phyloP scores from a whole-genome alignment of 2,329 filamentous ascomycete species.

The Eutypa lata region DNA sequence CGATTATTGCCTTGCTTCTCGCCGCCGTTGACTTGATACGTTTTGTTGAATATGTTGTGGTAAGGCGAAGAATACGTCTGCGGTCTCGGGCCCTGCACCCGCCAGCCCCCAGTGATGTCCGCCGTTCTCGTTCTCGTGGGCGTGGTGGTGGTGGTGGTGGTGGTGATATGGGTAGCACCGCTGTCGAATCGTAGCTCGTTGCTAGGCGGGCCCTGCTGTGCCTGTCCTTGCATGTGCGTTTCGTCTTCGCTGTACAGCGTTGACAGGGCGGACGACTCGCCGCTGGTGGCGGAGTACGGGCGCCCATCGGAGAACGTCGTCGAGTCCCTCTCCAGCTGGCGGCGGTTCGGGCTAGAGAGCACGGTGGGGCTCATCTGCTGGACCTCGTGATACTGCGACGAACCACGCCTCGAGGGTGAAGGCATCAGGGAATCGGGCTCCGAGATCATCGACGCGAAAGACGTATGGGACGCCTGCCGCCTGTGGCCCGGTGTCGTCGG shows the following conservation, averaged over 20 bases:
- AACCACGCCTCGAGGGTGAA: conserved; percentile 25
- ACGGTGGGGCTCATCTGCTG: conserved; percentile 26
- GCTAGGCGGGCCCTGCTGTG: conserved; percentile 9
- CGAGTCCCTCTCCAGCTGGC: conserved; percentile 18
- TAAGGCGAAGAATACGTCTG: conserved; percentile 7
- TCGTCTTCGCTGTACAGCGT: conserved; percentile 56
- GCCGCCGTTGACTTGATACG: too few species aligned
- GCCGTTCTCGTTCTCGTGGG: too few species aligned
- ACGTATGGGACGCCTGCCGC: conserved; percentile 30
- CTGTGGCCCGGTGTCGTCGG: conserved; percentile 15
- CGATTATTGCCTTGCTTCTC: too few species aligned
- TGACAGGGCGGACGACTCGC: conserved; percentile 51
- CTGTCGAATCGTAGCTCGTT: conserved; percentile 8
- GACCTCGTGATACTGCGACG: conserved; percentile 33
- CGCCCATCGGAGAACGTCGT: conserved; percentile 9
- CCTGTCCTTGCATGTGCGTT: conserved; percentile 31
- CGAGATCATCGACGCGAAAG: conserved; percentile 30
- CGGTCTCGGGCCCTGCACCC: too few species aligned
- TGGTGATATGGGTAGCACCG: background rate
- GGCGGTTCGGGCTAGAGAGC: conserved; percentile 43
- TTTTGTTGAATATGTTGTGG: conserved; percentile 9
- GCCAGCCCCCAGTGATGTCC: too few species aligned
- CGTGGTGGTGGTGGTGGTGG: background rate
- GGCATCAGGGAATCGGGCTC: conserved; percentile 41
- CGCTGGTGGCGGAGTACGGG: conserved; percentile 32